Conservation (phyloP, 306 rosid species). For the Cucurbita ficifolia region DNA sequence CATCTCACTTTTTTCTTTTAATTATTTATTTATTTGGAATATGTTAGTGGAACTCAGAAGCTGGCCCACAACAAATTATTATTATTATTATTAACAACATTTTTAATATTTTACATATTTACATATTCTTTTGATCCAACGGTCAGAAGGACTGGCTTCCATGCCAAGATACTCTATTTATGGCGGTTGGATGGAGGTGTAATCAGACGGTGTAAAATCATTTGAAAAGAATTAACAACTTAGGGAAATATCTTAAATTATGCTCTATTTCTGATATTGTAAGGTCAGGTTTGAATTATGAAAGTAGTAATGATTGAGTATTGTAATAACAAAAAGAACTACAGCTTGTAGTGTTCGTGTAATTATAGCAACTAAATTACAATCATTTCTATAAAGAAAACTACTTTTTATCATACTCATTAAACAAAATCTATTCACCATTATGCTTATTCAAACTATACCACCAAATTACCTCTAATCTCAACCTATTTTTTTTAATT, state of each 20-base stretch:
- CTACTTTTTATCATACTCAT: neutral
- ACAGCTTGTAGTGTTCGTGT: neutral
- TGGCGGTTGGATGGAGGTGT: neutral
- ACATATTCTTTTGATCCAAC: constrained; percentile 37
- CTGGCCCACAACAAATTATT: constrained; percentile 30
- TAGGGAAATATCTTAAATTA: too few species aligned
- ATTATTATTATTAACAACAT: too few species aligned
- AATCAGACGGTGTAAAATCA: neutral
- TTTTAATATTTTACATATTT: too few species aligned
- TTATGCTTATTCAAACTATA: too few species aligned
- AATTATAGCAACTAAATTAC: neutral
- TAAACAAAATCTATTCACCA: too few species aligned
- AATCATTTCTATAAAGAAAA: neutral
- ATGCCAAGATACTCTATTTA: constrained; percentile 31
- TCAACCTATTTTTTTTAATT: too few species aligned
- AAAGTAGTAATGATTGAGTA: neutral
- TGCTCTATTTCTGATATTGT: too few species aligned
- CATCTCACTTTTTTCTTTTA: constrained; percentile 53
- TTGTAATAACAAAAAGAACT: neutral
- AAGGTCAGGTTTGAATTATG: neutral
- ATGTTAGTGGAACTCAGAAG: constrained; percentile 96
- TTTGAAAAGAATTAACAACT: neutral
- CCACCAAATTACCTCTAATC: too few species aligned
- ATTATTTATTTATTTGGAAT: constrained; percentile 62
- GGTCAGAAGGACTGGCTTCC: constrained; percentile 64